Percentiles rank a stretch among this genome's conserved stretches.
Evolutionary conservation across 2,329 filamentous ascomycete genomes (phyloP).

Genomic region (Stylonectria norvegica): DNA sequence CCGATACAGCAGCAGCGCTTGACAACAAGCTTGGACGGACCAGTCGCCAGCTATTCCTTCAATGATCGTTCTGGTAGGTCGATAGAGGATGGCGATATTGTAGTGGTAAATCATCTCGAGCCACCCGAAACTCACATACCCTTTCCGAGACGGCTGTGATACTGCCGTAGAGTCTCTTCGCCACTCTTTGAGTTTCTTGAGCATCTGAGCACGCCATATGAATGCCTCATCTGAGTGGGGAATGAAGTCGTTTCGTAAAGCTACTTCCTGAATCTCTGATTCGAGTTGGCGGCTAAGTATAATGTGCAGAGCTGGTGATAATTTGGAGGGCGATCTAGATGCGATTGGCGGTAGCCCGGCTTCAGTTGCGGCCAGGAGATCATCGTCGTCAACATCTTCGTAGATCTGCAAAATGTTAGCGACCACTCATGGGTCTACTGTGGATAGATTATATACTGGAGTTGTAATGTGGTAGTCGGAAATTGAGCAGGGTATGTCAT

Average conservation of each 20-base stretch:
- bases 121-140: constrained; percentile 4
- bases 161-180: not conserved
- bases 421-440: not conserved
- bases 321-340: not conserved
- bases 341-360: not conserved
- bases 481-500: constrained; percentile 5
- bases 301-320: constrained; percentile 3
- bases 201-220: constrained; percentile 1
- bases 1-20: constrained; percentile 6
- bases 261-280: constrained; percentile 2
- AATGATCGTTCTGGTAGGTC: constrained; percentile 1
- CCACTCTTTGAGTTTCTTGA: constrained; percentile 1
- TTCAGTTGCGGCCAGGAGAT: not conserved
- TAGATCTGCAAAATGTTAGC: constrained; percentile 1
- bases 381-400: constrained; percentile 5
- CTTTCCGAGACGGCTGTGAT: constrained; percentile 3
- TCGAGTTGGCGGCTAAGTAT: constrained; percentile 3
- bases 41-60: constrained; percentile 5
- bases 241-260: not conserved
- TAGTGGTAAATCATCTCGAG: constrained; percentile 11
- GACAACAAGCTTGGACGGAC: constrained; percentile 8
- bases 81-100: constrained; percentile 7
- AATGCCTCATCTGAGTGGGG: constrained; percentile 1
- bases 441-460: not conserved
- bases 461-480: constrained; percentile 6